A percentile compares a stretch with the other conserved stretches of the same genome.
Evolutionary conservation across 2,329 filamentous ascomycete genomes (phyloP).

Genomic region (Pezizomycotina sp.): DNA sequence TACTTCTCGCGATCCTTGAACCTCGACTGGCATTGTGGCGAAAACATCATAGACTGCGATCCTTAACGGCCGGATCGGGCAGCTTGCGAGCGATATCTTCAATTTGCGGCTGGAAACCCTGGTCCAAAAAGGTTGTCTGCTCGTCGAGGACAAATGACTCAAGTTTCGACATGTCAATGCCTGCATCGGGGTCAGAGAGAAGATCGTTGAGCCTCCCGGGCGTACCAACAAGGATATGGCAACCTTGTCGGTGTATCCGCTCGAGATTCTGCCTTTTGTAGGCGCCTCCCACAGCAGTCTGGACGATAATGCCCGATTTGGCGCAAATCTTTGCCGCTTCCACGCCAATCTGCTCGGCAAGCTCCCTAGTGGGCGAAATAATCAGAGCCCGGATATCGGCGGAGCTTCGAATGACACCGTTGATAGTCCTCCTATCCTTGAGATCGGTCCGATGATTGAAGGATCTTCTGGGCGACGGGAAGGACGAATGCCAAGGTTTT

Average conservation of each 20-base stretch:
- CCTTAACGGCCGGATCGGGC: slow-evolving; percentile 42
- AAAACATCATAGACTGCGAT: slow-evolving; percentile 87
- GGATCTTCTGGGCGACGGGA: slow-evolving; percentile 53
- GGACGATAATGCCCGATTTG: slow-evolving; percentile 50
- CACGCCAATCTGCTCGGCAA: slow-evolving; percentile 62
- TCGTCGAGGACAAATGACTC: slow-evolving; percentile 47
- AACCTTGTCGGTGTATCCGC: slow-evolving; percentile 55
- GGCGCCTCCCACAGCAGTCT: slow-evolving; percentile 82
- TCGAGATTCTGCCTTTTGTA: slow-evolving; percentile 52
- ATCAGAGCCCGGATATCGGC: slow-evolving; percentile 53
- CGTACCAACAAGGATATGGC: slow-evolving; percentile 78
- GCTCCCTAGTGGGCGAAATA: slow-evolving; percentile 63
- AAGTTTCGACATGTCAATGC: slow-evolving; percentile 47
- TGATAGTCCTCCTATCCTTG: slow-evolving; percentile 21
- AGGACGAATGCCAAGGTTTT: slow-evolving; percentile 91
- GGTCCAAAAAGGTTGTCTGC: slow-evolving; percentile 49
- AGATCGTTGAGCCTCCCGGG: slow-evolving; percentile 77
- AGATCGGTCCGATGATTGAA: slow-evolving; percentile 29
- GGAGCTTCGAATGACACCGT: too few relatives aligned
- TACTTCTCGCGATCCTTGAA: slow-evolving; percentile 61
- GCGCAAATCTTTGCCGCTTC: slow-evolving; percentile 55
- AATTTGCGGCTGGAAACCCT: slow-evolving; percentile 51
- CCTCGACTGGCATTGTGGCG: slow-evolving; percentile 78
- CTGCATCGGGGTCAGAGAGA: slow-evolving; percentile 46
- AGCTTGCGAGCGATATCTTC: slow-evolving; percentile 44